Conservation (phyloP, 257 asterid genomes). For the Solanum clarkiae region DNA sequence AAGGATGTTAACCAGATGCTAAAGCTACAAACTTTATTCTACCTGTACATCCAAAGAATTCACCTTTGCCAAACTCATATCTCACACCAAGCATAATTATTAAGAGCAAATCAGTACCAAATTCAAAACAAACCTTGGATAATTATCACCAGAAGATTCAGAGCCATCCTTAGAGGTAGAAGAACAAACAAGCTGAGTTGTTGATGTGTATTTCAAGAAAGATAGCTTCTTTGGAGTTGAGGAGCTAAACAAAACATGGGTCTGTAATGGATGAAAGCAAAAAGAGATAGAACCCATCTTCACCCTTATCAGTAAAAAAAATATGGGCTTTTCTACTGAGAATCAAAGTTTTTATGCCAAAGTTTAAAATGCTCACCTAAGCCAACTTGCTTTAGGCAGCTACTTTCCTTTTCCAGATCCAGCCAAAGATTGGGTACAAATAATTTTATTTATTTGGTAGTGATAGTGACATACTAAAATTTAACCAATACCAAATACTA, state of each 20-base stretch:
- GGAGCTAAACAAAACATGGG: slow-evolving; percentile 6
- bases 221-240: slow-evolving; percentile 4
- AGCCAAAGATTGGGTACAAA: not conserved
- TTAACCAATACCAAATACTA: not conserved
- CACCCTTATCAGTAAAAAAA: not conserved
- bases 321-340: not conserved
- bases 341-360: not conserved
- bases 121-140: slow-evolving; percentile 24
- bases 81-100: not conserved
- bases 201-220: slow-evolving; percentile 3
- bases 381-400: not conserved
- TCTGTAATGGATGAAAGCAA: slow-evolving; percentile 16
- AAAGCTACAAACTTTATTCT: not conserved
- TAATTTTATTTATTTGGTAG: too few relatives aligned
- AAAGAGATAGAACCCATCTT: slow-evolving; percentile 27
- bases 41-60: not conserved
- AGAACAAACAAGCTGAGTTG: slow-evolving; percentile 15
- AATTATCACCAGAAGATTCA: slow-evolving; percentile 18
- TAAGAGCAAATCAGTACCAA: not conserved
- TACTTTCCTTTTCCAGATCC: not conserved
- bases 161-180: slow-evolving; percentile 26
- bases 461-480: too few relatives aligned
- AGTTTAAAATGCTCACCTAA: not conserved
- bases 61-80: not conserved
- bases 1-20: not conserved